phyloP scores from a whole-genome alignment of 2,329 filamentous ascomycete genomes.

The Rutstroemia sp. region DNA sequence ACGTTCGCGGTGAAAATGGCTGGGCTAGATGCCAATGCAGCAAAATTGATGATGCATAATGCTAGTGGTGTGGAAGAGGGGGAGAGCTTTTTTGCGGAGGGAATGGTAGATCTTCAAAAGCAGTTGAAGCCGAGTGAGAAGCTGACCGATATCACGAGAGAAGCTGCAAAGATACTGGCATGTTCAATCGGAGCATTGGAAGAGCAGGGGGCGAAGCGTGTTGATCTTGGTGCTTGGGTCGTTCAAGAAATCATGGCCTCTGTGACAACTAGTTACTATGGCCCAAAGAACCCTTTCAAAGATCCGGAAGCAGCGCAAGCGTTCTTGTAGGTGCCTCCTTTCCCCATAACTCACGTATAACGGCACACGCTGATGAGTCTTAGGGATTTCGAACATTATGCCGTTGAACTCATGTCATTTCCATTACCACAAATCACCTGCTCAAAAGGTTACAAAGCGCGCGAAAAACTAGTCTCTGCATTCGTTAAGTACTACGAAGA shows the following conservation, averaged over 20 bases:
- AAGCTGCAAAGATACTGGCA: not conserved
- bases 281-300: not conserved
- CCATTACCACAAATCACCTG: not conserved
- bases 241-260: not conserved
- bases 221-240: not conserved
- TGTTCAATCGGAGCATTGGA: not conserved
- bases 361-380: not conserved
- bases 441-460: not conserved
- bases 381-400: not conserved
- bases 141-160: not conserved
- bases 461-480: not conserved
- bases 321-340: not conserved
- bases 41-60: not conserved
- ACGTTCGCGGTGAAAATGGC: not conserved
- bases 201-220: not conserved
- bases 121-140: not conserved
- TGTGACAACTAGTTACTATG: not conserved
- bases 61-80: not conserved
- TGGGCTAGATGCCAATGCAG: not conserved
- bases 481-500: not conserved
- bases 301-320: not conserved
- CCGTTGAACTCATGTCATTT: not conserved
- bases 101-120: not conserved
- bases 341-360: not conserved
- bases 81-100: not conserved